phyloP scores from a whole-genome alignment of 2,329 filamentous ascomycete species.

The Trichoderma pleuroti region DNA sequence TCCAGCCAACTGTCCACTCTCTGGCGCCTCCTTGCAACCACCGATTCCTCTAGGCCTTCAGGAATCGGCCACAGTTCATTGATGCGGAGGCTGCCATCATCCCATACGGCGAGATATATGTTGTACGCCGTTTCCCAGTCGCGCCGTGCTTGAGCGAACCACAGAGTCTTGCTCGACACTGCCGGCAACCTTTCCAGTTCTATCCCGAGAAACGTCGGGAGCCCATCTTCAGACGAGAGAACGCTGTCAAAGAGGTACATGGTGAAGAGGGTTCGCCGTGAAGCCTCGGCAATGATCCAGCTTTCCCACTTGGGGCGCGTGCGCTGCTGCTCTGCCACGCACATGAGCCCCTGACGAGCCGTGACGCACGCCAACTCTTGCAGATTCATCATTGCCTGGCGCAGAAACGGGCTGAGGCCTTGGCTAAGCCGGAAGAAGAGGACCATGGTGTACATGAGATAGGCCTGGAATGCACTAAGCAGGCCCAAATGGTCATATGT shows the following conservation, averaged over 20 bases:
- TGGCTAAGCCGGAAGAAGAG: slow-evolving; percentile 41
- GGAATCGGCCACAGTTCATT: slow-evolving; percentile 50
- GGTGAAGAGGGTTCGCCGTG: slow-evolving; percentile 47
- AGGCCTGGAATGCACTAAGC: slow-evolving; percentile 49
- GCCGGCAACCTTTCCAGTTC: slow-evolving; percentile 46
- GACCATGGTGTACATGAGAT: slow-evolving; percentile 50
- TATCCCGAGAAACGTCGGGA: slow-evolving; percentile 46
- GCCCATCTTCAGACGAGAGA: slow-evolving; percentile 40
- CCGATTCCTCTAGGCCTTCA: slow-evolving; percentile 29
- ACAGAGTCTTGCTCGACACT: slow-evolving; percentile 41
- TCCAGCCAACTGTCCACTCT: slow-evolving; percentile 50
- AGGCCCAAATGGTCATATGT: slow-evolving; percentile 29
- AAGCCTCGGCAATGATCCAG: slow-evolving; percentile 53
- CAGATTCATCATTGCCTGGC: slow-evolving; percentile 46
- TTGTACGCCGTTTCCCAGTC: slow-evolving; percentile 46
- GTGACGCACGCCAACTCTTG: slow-evolving; percentile 46
- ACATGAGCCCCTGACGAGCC: slow-evolving; percentile 41
- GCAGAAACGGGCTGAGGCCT: slow-evolving; percentile 31
- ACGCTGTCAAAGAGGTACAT: slow-evolving; percentile 54
- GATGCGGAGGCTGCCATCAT: slow-evolving; percentile 39
- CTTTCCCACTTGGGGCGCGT: slow-evolving; percentile 47
- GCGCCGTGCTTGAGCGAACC: slow-evolving; percentile 36
- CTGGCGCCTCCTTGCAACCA: slow-evolving; percentile 30
- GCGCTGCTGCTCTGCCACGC: slow-evolving; percentile 37
- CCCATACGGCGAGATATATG: slow-evolving; percentile 40